phyloP scores from a whole-genome alignment of 305 asterid species.

The Caryopteris hybrid region DNA sequence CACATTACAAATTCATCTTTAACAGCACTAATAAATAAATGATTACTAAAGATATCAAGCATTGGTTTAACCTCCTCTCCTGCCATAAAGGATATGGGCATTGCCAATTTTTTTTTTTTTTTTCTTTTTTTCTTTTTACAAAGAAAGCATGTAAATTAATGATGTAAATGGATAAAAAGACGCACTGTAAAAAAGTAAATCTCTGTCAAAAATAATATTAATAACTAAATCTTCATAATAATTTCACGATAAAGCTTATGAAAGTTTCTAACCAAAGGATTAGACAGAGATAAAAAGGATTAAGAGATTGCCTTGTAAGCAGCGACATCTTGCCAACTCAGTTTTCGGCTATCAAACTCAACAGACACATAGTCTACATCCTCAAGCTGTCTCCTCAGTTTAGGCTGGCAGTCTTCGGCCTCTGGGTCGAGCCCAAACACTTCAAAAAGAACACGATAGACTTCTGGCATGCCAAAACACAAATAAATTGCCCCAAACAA shows the following conservation, averaged over 20 bases:
- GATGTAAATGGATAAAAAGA: no score
- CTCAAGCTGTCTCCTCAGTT: conserved; percentile 87
- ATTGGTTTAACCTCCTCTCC: background rate
- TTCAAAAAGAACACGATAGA: conserved; percentile 92
- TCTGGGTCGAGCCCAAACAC: conserved; percentile 96
- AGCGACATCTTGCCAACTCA: conserved; percentile 97
- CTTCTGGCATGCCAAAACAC: conserved; percentile 99
- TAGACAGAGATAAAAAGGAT: background rate
- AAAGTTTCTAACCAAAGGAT: background rate
- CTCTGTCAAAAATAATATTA: no score
- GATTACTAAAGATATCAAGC: background rate
- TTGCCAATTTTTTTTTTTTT: background rate
- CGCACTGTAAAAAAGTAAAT: no score
- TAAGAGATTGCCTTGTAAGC: conserved; percentile 56
- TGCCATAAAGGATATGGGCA: background rate
- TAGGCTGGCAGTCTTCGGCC: conserved; percentile 97
- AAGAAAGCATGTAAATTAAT: no score
- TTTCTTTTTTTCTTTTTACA: no score
- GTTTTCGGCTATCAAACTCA: conserved; percentile 77
- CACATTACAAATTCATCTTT: background rate
- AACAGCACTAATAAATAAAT: background rate
- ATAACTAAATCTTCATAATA: no score
- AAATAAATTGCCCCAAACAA: conserved; percentile 95
- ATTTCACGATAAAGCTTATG: background rate
- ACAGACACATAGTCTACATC: conserved; percentile 91